Base-by-base conservation (phyloP, 805 yeast genomes). In the Spathaspora passalidarum region DNA sequence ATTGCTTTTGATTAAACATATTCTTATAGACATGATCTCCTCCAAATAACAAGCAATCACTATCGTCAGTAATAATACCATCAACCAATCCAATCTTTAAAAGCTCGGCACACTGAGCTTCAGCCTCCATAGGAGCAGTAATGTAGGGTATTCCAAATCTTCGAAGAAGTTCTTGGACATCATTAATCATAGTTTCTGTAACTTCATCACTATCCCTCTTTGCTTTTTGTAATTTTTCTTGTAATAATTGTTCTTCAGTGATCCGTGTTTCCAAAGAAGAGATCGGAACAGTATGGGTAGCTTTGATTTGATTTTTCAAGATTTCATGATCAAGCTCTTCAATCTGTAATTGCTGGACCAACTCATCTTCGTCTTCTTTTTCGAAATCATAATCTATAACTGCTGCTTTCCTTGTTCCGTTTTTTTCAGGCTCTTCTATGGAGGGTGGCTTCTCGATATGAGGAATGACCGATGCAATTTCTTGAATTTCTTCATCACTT, bases 101-200 rank as follows among this genome's bases (percentile, higher is more conserved):
- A 5, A 94, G 66, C 52, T 85, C 88, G 0, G 96, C 97, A 67
- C 99, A 94, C 59, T 94, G 99, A 0, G 99, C 98, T 67, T 94
- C 99, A 1, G 99, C 99, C 65, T 94, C 99, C 91, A 89, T 89
- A 1, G 99, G 99, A 0, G 99, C 97, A 0, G 96, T 88, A 8
- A 94, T 78, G 54, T 81, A 94, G 0, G 99, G 99, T 4, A 94
- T 86, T 1, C 99, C 99, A 72, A 94, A 94, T 44, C 92, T 66
- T 22, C 86, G 78, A 7, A 94, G 69, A 36, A 94, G 70, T 51
- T 90, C 96, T 65, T 94, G 97, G 16, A 96, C 94, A 59, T 94
- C 98, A 32, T 75, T 73, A 19, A 92, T 78, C 97, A 94, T 94
- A 1, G 79, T 79, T 5, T 79, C 78, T 0, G 96, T 86, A 0